Percentiles rank a stretch among this genome's conserved stretches.
These are phyloP conservation scores for Lactifluus rugatus DNA, from an alignment of 768 basidiomycete genomes.

Conservation along the genomic window DNA sequence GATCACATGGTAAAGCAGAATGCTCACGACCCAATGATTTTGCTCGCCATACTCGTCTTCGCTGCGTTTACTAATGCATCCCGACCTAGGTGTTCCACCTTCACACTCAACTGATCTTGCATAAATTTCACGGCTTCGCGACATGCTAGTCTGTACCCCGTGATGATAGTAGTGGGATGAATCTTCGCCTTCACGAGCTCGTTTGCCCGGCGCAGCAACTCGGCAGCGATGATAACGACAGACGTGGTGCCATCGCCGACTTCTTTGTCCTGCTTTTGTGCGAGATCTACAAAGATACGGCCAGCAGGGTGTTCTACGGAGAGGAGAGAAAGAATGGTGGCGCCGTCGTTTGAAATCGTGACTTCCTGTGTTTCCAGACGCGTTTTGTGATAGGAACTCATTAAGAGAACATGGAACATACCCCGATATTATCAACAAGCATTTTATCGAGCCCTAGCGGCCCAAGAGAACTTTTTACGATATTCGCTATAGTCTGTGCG, in stretches of 20 bases:
- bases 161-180: slow-evolving; percentile 98
- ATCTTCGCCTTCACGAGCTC: slow-evolving; percentile 98
- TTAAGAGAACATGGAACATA: slow-evolving; percentile 33
- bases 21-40: slow-evolving; percentile 91
- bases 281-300: slow-evolving; percentile 94
- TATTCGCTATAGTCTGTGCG: slow-evolving; percentile 93
- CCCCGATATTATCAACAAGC: slow-evolving; percentile 97
- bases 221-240: slow-evolving; percentile 97
- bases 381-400: slow-evolving; percentile 8
- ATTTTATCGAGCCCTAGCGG: slow-evolving; percentile 94
- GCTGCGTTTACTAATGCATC: slow-evolving; percentile 93
- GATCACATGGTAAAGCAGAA: neutral
- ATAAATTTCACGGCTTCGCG: slow-evolving; percentile 96
- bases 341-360: slow-evolving; percentile 98
- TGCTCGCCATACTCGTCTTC: slow-evolving; percentile 98
- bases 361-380: slow-evolving; percentile 62
- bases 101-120: slow-evolving; percentile 94
- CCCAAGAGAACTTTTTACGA: slow-evolving; percentile 92
- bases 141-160: slow-evolving; percentile 94
- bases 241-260: slow-evolving; percentile 99
- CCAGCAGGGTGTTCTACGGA: slow-evolving; percentile 96
- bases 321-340: slow-evolving; percentile 91
- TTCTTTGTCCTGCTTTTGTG: slow-evolving; percentile 98
- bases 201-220: slow-evolving; percentile 90
- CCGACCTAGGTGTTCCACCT: slow-evolving; percentile 83